Conservation (phyloP, 768 basidiomycete genomes). For the Auriculariales sp. region DNA sequence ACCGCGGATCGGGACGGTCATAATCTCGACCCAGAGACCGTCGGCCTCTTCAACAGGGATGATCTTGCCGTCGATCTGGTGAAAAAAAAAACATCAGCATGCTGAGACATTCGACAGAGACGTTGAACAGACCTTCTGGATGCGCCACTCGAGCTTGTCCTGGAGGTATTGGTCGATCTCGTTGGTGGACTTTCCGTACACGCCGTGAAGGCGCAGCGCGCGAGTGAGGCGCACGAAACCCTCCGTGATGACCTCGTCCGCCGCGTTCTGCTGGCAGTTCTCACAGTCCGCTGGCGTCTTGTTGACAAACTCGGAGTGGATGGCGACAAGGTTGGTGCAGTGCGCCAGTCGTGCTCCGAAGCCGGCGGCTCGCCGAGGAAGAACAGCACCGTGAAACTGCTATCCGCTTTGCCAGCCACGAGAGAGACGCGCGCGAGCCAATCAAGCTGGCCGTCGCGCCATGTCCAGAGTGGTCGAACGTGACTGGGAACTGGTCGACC, state of each 20-base stretch:
- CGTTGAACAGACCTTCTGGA: slow-evolving; percentile 23
- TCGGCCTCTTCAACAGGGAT: background rate
- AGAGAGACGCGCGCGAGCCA: slow-evolving; percentile 29
- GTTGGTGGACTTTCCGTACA: slow-evolving; percentile 16
- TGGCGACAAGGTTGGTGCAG: slow-evolving; percentile 25
- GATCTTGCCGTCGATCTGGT: background rate
- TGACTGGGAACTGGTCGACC: background rate
- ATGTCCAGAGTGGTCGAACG: background rate
- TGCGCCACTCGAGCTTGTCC: slow-evolving; percentile 26
- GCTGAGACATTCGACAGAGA: background rate
- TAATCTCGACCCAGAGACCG: background rate
- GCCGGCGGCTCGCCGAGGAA: slow-evolving; percentile 30
- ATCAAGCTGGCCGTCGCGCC: slow-evolving; percentile 12
- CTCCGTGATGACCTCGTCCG: slow-evolving; percentile 19
- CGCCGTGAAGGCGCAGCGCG: slow-evolving; percentile 16
- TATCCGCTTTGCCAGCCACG: slow-evolving; percentile 28
- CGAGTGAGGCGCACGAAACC: slow-evolving; percentile 31
- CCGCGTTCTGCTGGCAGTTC: slow-evolving; percentile 22
- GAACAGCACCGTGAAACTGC: slow-evolving; percentile 29
- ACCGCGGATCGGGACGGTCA: background rate
- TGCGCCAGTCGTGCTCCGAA: slow-evolving; percentile 23
- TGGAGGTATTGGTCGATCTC: slow-evolving; percentile 27
- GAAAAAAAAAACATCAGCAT: background rate
- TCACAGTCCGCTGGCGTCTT: slow-evolving; percentile 19
- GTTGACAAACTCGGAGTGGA: slow-evolving; percentile 29